phyloP scores from a whole-genome alignment of 78 protist genomes.

The Dictyostelium purpureum region DNA sequence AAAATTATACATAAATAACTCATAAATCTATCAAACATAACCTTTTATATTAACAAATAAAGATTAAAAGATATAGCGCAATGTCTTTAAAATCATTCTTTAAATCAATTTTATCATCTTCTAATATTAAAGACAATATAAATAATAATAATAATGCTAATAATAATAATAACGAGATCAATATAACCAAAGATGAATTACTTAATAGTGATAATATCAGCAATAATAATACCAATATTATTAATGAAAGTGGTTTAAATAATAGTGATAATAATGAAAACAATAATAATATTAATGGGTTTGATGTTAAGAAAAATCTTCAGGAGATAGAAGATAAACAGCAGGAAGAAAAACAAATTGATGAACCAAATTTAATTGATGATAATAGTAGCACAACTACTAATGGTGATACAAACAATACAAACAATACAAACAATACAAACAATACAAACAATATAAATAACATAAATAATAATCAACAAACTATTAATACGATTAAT shows the following conservation, averaged over 20 bases:
- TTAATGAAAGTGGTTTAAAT: background rate
- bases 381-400: constrained; percentile 13
- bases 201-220: background rate
- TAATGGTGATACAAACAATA: background rate
- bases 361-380: constrained; percentile 3
- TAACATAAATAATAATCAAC: background rate
- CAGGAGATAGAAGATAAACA: background rate
- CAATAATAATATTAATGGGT: background rate
- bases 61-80: background rate
- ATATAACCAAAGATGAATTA: background rate
- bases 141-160: background rate
- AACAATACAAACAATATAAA: background rate
- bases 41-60: background rate
- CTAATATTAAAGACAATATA: background rate
- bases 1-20: too few species aligned
- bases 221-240: background rate
- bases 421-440: background rate
- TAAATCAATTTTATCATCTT: constrained; percentile 7
- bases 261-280: background rate
- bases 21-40: background rate
- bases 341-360: background rate
- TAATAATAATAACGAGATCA: background rate
- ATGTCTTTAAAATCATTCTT: background rate
- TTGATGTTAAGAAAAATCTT: too few species aligned
- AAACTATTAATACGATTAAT: background rate